These are phyloP conservation scores for Rhodotorula glutinis DNA, from an alignment of 1,284 basidiomycete species.

Conservation along the genomic window DNA sequence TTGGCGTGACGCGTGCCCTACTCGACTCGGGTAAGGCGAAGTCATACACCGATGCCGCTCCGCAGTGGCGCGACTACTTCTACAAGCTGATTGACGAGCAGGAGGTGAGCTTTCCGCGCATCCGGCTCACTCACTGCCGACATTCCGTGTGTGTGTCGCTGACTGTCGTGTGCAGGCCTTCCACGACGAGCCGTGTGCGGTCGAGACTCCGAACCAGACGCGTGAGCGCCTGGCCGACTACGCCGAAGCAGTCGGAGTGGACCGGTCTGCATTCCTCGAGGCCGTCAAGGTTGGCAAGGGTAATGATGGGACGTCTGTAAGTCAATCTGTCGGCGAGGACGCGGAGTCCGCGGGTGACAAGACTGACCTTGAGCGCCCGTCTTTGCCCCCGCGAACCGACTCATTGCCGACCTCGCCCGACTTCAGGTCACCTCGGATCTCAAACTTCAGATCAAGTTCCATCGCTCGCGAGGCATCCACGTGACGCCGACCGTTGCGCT, in stretches of 20 bases:
- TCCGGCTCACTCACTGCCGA: too few species aligned
- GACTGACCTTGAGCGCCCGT: constrained; percentile 13
- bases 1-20: constrained; percentile 46
- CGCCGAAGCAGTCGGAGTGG: constrained; percentile 43
- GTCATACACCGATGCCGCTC: constrained; percentile 15
- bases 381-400: neutral
- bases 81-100: constrained; percentile 47
- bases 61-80: constrained; percentile 47
- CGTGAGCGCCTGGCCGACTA: constrained; percentile 48
- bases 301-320: constrained; percentile 45
- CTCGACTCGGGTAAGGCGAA: constrained; percentile 45
- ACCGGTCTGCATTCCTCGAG: constrained; percentile 45
- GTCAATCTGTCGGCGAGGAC: too few species aligned
- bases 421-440: constrained; percentile 32
- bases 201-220: constrained; percentile 47
- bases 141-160: neutral
- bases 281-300: constrained; percentile 46
- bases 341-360: too few species aligned
- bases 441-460: constrained; percentile 42
- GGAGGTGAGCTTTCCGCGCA: constrained; percentile 2
- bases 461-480: constrained; percentile 48
- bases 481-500: constrained; percentile 49
- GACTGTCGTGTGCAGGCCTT: constrained; percentile 40
- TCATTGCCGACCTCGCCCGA: neutral
- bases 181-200: constrained; percentile 47